Conservation (phyloP, 2,329 filamentous ascomycete genomes). For the Chaetomium olivaceum region DNA sequence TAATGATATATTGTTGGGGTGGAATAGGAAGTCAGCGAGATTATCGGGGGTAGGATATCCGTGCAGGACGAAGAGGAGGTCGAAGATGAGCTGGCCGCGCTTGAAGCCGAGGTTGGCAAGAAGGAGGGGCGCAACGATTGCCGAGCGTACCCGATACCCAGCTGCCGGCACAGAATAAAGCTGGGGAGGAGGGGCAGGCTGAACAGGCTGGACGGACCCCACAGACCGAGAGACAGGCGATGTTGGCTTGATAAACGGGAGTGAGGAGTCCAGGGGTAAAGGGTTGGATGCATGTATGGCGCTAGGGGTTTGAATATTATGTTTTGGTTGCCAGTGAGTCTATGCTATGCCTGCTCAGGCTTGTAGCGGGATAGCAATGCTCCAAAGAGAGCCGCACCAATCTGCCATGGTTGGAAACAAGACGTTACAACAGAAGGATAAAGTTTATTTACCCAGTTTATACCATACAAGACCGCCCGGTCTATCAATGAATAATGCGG, state of each 20-base stretch:
- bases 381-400: neutral
- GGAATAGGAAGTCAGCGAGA: constrained; percentile 81
- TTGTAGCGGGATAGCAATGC: neutral
- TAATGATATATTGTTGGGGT: neutral
- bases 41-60: constrained; percentile 84
- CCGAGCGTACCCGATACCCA: constrained; percentile 36
- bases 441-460: neutral
- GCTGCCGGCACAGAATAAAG: constrained; percentile 27
- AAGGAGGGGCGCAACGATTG: constrained; percentile 23
- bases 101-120: constrained; percentile 61
- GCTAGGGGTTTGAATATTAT: constrained; percentile 9
- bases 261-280: constrained; percentile 18
- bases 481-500: neutral
- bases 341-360: neutral
- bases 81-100: constrained; percentile 85
- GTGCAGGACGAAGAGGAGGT: constrained; percentile 97
- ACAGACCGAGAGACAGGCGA: constrained; percentile 33
- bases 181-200: constrained; percentile 15
- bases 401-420: neutral
- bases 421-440: neutral
- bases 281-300: constrained; percentile 15
- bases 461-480: neutral
- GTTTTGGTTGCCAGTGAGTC: neutral
- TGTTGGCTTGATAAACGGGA: constrained; percentile 31
- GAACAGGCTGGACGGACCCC: constrained; percentile 19